Evolutionary conservation across 192 early-diverging fungal genomes (phyloP), one percentile per base, ranked within the genome.

Genomic region (Geranomyces michiganensis): DNA sequence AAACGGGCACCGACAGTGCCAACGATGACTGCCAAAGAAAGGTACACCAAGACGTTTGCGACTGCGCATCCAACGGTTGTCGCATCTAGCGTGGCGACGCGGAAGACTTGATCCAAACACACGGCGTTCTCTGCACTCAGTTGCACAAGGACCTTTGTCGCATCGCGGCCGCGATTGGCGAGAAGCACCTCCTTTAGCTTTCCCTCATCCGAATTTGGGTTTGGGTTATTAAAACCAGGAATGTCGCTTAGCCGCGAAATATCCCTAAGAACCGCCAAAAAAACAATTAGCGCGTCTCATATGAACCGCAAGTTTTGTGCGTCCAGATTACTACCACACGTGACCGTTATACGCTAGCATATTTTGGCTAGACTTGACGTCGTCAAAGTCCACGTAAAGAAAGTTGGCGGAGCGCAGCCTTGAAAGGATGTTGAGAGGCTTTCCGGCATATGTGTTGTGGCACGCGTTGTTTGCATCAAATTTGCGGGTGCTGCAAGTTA

Each of bases 1-100:
- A 86, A 86, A 17, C 72, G 56, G 19, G 68, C 70, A 6, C 71
- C 66, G 33, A 84, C 80, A 24, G 83, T 78, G 8, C 76, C 71
- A 17, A 82, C 48, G 67, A 82, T 84, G 72, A 84, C 47, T 6
- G 66, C 63, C 55, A 95, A 81, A 30, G 93, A 93, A 9, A 92
- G 82, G 62, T 91, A 95, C 19, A 94, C 79, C 8, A 92, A 81
- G 47, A 96, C 89, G 58, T 91, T 87, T 0, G 92, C 88, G 2
- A 91, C 82, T 44, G 94, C 89, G 78, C 95, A 97, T 0, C 94
- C 94, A 31, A 91, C 76, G 3, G 89, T 87, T 45, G 85, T 85
- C 22, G 88, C 80, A 73, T 97, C 94, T 56, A 97, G 76, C 1
- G 84, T 85, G 0, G 93, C 95, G 29, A 94, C 89, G 63, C 89